A percentile compares a stretch with the other conserved stretches of the same genome.
Evolutionary conservation across 202 grass and related monocot genomes (phyloP).

Genomic region (Zoysia matrella): DNA sequence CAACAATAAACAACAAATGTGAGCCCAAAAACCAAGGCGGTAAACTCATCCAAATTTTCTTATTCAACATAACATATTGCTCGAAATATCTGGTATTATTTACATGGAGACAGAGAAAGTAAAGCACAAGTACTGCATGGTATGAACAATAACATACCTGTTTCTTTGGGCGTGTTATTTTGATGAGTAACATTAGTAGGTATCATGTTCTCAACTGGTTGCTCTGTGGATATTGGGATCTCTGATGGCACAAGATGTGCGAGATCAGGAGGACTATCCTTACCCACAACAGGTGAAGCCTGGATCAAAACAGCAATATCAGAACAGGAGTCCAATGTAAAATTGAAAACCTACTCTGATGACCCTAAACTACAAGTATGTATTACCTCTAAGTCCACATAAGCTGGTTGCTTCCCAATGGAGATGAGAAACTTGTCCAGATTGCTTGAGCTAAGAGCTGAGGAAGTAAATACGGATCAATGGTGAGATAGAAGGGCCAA

Average conservation of each 20-base stretch:
- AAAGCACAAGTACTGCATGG: conserved; percentile 15
- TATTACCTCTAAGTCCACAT: conserved; percentile 86
- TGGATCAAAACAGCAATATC: conserved; percentile 55
- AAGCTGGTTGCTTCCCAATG: conserved; percentile 76
- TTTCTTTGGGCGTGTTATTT: conserved; percentile 53
- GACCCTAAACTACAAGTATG: conserved; percentile 29
- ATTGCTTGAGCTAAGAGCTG: conserved; percentile 31
- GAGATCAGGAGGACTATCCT: conserved; percentile 93
- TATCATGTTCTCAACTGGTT: conserved; percentile 46
- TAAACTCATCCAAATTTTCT: conserved; percentile 21
- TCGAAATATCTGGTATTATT: conserved; percentile 9
- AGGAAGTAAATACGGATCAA: conserved; percentile 33
- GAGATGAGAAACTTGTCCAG: conserved; percentile 32
- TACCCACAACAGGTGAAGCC: conserved; percentile 77
- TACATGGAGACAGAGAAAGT: conserved; percentile 21
- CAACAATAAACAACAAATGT: neutral
- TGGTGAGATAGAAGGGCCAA: neutral
- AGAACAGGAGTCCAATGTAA: conserved; percentile 28
- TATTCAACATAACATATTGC: conserved; percentile 35
- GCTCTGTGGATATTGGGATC: conserved; percentile 43
- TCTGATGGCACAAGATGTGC: conserved; percentile 72
- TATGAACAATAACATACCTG: conserved; percentile 50
- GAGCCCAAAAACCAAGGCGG: conserved; percentile 4
- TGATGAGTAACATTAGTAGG: conserved; percentile 53
- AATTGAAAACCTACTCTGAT: conserved; percentile 4